Conservation (phyloP, 495 filamentous ascomycete species). For the Penicillium taxi region DNA sequence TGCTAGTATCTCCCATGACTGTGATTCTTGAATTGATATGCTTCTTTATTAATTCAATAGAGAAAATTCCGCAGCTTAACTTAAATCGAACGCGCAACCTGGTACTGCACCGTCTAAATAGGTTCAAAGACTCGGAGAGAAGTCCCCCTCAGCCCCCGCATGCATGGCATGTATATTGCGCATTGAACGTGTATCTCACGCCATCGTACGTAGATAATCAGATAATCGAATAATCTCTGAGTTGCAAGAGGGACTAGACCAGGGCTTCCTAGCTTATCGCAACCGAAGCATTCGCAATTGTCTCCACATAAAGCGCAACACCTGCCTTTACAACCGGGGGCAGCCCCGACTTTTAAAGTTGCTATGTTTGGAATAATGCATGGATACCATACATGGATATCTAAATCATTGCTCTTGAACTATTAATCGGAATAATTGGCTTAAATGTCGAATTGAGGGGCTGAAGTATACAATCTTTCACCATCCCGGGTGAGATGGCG, state of each 20-base stretch:
- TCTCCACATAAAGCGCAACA: slow-evolving; percentile 16
- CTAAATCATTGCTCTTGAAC: not conserved
- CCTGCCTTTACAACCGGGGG: not conserved
- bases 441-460: not conserved
- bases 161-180: not conserved
- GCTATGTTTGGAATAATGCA: not conserved
- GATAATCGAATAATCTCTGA: slow-evolving; percentile 6
- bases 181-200: slow-evolving; percentile 10
- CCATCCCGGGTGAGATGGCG: slow-evolving; percentile 19
- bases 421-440: not conserved
- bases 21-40: not conserved
- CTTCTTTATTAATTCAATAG: not conserved
- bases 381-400: not conserved
- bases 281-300: slow-evolving; percentile 17
- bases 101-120: not conserved
- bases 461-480: slow-evolving; percentile 9
- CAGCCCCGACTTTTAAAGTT: not conserved
- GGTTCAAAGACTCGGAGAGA: not conserved
- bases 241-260: not conserved
- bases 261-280: slow-evolving; percentile 1
- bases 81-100: not conserved
- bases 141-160: not conserved
- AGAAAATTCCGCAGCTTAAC: not conserved
- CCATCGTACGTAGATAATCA: slow-evolving; percentile 9
- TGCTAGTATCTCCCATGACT: slow-evolving; percentile 15